Evolutionary conservation across 164 flowering plant species (phyloP).

Genomic region (Sedum album): DNA sequence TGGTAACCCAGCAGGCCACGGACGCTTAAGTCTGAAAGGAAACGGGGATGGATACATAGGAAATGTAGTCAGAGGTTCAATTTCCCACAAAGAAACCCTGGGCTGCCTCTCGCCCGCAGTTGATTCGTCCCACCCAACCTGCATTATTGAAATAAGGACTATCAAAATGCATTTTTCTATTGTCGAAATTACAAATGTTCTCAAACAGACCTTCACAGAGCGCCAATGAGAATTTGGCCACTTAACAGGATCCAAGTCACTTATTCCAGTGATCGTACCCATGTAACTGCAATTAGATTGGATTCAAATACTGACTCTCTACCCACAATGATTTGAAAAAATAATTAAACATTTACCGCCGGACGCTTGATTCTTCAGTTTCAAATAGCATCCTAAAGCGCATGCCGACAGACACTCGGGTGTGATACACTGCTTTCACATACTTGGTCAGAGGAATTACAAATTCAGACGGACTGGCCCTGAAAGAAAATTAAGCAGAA

Average conservation of each 20-base stretch:
- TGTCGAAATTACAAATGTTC: not conserved
- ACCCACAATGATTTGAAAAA: not conserved
- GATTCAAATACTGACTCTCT: not conserved
- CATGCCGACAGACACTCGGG: conserved; percentile 57
- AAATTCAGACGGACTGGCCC: conserved; percentile 67
- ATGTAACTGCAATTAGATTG: conserved; percentile 19
- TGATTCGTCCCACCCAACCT: conserved; percentile 99
- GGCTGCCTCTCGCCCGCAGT: conserved; percentile 99
- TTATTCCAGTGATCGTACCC: conserved; percentile 30
- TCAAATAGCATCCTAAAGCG: conserved; percentile 57
- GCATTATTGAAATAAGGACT: conserved; percentile 14
- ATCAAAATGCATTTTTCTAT: not conserved
- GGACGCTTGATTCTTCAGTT: conserved; percentile 54
- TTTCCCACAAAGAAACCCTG: conserved; percentile 97
- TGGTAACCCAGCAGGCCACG: conserved; percentile 88
- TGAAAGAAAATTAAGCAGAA: conserved; percentile 12
- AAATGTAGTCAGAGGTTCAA: conserved; percentile 92
- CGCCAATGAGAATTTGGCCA: conserved; percentile 40
- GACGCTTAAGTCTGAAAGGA: conserved; percentile 79
- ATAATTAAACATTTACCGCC: conserved; percentile 23
- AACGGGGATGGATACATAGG: conserved; percentile 96
- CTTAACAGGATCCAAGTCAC: conserved; percentile 30
- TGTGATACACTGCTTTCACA: conserved; percentile 44
- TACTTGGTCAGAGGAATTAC: conserved; percentile 55
- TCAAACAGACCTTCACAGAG: conserved; percentile 33